Evolutionary conservation across 2,329 filamentous ascomycete genomes (phyloP).

Genomic region (Arthrobotrys megalospora): DNA sequence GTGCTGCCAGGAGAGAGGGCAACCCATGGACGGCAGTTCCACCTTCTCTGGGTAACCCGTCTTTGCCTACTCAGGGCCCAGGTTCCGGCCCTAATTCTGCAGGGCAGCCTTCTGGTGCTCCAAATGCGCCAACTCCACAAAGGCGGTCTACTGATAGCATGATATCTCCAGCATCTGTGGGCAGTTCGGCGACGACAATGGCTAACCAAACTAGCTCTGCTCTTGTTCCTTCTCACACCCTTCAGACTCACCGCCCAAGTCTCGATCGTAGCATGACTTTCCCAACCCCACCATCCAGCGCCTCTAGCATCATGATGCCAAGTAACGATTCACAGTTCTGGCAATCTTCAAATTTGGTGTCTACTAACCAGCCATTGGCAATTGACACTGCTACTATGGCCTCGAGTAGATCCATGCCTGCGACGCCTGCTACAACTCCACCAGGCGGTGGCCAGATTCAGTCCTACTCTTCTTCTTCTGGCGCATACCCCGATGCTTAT

Average conservation of each 20-base stretch:
- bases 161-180: conserved; percentile 77
- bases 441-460: conserved; percentile 86
- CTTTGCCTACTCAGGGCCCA: conserved; percentile 47
- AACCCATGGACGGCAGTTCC: conserved; percentile 71
- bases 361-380: conserved; percentile 79
- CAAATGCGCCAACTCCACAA: conserved; percentile 67
- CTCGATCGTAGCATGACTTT: conserved; percentile 92
- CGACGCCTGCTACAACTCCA: conserved; percentile 90
- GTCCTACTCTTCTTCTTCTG: conserved; percentile 75
- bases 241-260: conserved; percentile 78
- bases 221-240: conserved; percentile 77
- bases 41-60: conserved; percentile 33
- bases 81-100: conserved; percentile 33
- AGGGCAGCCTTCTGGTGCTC: conserved; percentile 65
- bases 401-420: conserved; percentile 87
- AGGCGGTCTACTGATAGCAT: conserved; percentile 76
- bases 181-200: conserved; percentile 77
- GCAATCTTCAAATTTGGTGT: conserved; percentile 73
- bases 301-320: conserved; percentile 87
- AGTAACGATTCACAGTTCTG: conserved; percentile 86
- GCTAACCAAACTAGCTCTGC: conserved; percentile 73
- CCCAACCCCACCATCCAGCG: conserved; percentile 91
- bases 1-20: conserved; percentile 77
- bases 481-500: conserved; percentile 82
- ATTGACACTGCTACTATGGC: conserved; percentile 82